A percentile compares a stretch with the other conserved stretches of the same genome.
Evolutionary conservation across 2,329 filamentous ascomycete genomes (phyloP).

Genomic region (Colletotrichum sp.): DNA sequence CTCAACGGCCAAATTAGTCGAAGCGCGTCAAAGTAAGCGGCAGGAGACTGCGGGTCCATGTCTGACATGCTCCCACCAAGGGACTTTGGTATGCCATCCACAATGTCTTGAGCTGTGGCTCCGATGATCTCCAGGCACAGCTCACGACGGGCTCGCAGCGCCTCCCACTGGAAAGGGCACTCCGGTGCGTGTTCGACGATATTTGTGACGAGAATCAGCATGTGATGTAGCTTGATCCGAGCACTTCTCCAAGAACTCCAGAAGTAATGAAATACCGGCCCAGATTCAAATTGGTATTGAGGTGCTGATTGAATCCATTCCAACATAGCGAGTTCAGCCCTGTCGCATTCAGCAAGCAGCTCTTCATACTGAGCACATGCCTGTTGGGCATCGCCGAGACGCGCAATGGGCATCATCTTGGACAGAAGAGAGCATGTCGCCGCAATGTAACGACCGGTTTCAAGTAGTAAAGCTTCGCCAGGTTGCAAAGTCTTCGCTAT

Average conservation of each 20-base stretch:
- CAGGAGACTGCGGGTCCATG: slow-evolving; percentile 31
- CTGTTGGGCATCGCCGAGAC: neutral
- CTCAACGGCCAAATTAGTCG: slow-evolving; percentile 44
- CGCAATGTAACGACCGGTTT: neutral
- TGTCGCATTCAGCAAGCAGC: slow-evolving; percentile 28
- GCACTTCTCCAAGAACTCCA: slow-evolving; percentile 35
- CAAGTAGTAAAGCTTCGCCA: neutral
- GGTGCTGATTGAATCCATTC: slow-evolving; percentile 29
- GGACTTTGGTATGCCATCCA: slow-evolving; percentile 28
- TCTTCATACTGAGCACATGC: slow-evolving; percentile 10
- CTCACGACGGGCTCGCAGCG: slow-evolving; percentile 31
- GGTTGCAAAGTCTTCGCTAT: slow-evolving; percentile 23
- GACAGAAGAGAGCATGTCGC: slow-evolving; percentile 7
- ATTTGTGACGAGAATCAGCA: slow-evolving; percentile 36
- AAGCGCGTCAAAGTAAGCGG: slow-evolving; percentile 39
- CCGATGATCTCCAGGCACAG: slow-evolving; percentile 32
- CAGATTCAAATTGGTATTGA: slow-evolving; percentile 23
- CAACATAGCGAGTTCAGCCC: slow-evolving; percentile 31
- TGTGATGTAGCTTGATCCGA: slow-evolving; percentile 39
- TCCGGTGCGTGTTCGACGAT: slow-evolving; percentile 36
- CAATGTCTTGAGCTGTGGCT: slow-evolving; percentile 30
- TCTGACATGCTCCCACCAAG: slow-evolving; percentile 28
- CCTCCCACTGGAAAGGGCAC: slow-evolving; percentile 25
- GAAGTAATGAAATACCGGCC: slow-evolving; percentile 29
- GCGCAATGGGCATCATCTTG: neutral